Conservation (phyloP, 495 filamentous ascomycete genomes). For the Penicillium longicatenatum region DNA sequence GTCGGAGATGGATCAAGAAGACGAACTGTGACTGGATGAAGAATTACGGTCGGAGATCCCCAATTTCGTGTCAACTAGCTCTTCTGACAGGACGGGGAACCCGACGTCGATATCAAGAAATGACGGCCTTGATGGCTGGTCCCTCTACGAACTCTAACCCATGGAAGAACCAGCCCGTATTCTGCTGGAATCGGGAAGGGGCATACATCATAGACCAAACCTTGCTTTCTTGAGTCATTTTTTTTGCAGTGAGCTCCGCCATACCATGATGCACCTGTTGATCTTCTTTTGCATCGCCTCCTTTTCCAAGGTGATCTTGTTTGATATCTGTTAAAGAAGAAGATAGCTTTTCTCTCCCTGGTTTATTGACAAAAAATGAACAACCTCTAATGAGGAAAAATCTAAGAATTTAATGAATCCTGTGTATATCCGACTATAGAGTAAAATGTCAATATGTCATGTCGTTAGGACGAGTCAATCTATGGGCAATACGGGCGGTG, state of each 20-base stretch:
- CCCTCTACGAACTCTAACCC: conserved; percentile 40
- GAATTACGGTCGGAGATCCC: conserved; percentile 63
- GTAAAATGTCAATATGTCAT: too few species aligned
- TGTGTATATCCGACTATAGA: too few species aligned
- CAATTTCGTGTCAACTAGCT: conserved; percentile 17
- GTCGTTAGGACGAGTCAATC: too few species aligned
- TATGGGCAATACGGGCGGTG: conserved; percentile 11
- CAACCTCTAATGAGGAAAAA: neutral
- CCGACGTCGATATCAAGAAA: conserved; percentile 13
- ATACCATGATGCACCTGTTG: neutral
- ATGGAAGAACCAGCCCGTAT: conserved; percentile 2
- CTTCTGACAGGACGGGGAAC: conserved; percentile 9
- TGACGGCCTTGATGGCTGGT: conserved; percentile 44
- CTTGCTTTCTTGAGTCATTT: conserved; percentile 1
- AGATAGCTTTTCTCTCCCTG: conserved; percentile 6
- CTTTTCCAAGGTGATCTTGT: conserved; percentile 12
- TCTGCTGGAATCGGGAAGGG: conserved; percentile 3
- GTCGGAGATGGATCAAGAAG: conserved; percentile 85
- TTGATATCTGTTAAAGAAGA: conserved; percentile 13
- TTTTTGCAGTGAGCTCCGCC: neutral
- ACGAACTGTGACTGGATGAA: conserved; percentile 84
- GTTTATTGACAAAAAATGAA: conserved; percentile 6
- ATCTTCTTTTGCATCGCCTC: conserved; percentile 6
- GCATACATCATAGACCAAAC: conserved; percentile 10
- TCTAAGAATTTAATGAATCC: neutral